A percentile compares a stretch with the other conserved stretches of the same genome.
phyloP scores from a whole-genome alignment of 2,329 filamentous ascomycete species.

The Ceratocystis ficicola region DNA sequence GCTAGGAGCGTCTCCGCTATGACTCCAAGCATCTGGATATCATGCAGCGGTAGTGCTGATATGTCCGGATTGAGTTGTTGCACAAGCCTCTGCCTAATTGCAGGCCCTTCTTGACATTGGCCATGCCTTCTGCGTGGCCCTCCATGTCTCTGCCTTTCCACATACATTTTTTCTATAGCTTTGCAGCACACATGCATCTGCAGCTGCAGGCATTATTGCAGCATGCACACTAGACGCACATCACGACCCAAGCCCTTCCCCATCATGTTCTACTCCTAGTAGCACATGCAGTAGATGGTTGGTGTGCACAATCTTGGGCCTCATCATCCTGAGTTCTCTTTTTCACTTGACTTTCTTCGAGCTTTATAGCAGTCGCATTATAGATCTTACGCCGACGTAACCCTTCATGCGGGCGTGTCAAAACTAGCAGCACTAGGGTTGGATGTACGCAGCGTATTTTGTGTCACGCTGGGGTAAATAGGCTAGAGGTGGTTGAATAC shows the following conservation, averaged over 20 bases:
- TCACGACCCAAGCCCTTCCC: slow-evolving; percentile 1
- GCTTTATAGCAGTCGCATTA: background rate
- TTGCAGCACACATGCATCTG: background rate
- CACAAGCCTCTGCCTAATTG: background rate
- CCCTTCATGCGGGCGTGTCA: no score
- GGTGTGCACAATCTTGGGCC: background rate
- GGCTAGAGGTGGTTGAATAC: background rate
- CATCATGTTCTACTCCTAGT: background rate
- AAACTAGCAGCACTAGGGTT: background rate
- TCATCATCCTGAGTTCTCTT: background rate
- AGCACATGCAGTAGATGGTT: background rate
- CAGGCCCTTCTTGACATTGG: background rate
- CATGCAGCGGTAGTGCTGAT: background rate
- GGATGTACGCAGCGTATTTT: background rate
- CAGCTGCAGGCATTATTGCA: background rate
- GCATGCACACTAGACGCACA: slow-evolving; percentile 5
- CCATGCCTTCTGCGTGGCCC: background rate
- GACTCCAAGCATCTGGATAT: background rate
- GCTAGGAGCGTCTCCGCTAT: background rate
- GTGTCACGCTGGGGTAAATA: background rate
- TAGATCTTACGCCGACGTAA: background rate
- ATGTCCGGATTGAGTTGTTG: background rate
- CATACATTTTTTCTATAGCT: background rate
- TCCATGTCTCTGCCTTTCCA: background rate
- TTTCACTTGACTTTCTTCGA: background rate